Conservation (phyloP, 2,329 filamentous ascomycete species). For the Albifimbria verrucaria region DNA sequence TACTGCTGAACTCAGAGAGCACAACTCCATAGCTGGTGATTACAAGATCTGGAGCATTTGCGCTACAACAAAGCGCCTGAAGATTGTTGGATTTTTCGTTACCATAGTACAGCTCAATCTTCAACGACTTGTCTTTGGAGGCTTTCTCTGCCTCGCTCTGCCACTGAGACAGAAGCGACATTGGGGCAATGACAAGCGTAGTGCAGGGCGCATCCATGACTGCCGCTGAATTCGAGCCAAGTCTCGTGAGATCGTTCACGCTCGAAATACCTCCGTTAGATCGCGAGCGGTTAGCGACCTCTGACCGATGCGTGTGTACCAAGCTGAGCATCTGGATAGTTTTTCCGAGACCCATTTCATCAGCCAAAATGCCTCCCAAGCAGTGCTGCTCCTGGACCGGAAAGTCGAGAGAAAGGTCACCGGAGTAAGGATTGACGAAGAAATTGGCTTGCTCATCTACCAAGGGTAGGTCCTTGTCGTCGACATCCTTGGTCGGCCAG, state of each 20-base stretch:
- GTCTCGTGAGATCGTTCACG: constrained; percentile 59
- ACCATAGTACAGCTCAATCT: constrained; percentile 87
- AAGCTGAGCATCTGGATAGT: constrained; percentile 98
- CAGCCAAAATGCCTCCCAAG: constrained; percentile 86
- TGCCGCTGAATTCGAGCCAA: constrained; percentile 53
- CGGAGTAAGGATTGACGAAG: constrained; percentile 96
- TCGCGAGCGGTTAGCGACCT: constrained; percentile 41
- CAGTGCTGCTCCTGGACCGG: constrained; percentile 94
- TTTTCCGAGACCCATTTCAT: constrained; percentile 97
- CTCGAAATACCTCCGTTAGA: constrained; percentile 30
- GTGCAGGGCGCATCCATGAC: constrained; percentile 76
- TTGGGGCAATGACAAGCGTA: constrained; percentile 92
- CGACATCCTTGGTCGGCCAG: constrained; percentile 85
- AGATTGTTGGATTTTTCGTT: constrained; percentile 78
- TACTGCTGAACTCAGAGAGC: constrained; percentile 77
- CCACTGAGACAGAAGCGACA: constrained; percentile 96
- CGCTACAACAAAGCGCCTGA: constrained; percentile 70
- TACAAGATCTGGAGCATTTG: constrained; percentile 81
- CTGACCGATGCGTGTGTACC: constrained; percentile 76
- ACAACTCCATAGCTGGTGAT: constrained; percentile 94
- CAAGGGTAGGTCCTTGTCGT: constrained; percentile 69
- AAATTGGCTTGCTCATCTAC: constrained; percentile 70
- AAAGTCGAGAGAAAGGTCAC: constrained; percentile 87
- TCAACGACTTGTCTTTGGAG: constrained; percentile 78
- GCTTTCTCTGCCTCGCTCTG: constrained; percentile 92